Base-by-base conservation (phyloP, 129 eudicot species). In the Sambucus nigra region DNA sequence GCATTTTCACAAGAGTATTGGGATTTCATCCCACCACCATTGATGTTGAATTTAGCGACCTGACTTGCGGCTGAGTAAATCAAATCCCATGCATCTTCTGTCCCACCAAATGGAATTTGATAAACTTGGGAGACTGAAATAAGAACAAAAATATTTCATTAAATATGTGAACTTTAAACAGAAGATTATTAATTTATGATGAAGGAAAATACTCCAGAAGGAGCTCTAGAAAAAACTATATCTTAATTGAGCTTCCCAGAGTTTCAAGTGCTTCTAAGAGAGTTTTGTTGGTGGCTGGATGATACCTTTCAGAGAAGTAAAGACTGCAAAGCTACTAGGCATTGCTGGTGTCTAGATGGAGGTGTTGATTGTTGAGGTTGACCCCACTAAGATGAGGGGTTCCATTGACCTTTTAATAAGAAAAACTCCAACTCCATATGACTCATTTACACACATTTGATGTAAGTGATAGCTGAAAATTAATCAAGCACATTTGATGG, bases 31-130 rank as follows among this genome's bases (percentile, higher is more conserved):
- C 70, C 66, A 5, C 57, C 66, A 5, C 45, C 31, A 60, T 15
- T 79, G 55, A 74, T 61, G 29, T 80, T 85, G 31, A 77, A 55
- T 66, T 60, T 44, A 0, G 81, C 88, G 8, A 82, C 76, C 32
- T 76, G 86, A 0, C 85, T 82, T 0, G 80, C 80, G n/a, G 85
- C 80, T 0, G 74, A 77, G 45, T 70, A 66, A 6, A 87, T 61
- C 9, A 84, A 75, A 26, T 77, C 83, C 79, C 72, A 75, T 12
- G 82, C 57, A 65, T 69, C 71, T 46, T 59, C 58, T 0, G 63
- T 61, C 0, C 59, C 26, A 42, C 27, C 68, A 7, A 64, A 68
- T 13, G 81, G 77, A n/a, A n/a, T n/a, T n/a, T n/a, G n/a, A n/a
- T n/a, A n/a, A n/a, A n/a, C n/a, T n/a, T n/a, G n/a, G n/a, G n/a